Evolutionary conservation across 106 monocot species (phyloP).

Genomic region (Dioscorea zingiberensis): DNA sequence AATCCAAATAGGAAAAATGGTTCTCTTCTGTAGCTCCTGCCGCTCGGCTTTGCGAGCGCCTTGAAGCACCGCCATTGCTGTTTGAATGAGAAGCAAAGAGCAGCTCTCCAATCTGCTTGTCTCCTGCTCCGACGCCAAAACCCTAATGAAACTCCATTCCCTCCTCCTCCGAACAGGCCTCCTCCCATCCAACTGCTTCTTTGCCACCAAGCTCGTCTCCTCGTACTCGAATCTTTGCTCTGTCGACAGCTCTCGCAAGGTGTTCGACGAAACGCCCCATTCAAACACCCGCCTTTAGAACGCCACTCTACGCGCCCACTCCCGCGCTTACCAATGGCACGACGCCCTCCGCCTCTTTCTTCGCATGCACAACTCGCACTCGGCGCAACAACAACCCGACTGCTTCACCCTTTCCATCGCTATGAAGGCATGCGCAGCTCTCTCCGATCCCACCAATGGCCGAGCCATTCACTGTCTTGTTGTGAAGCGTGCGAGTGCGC

Average conservation of each 20-base stretch:
- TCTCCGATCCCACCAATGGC: slow-evolving; percentile 18
- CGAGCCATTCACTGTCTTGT: slow-evolving; percentile 28
- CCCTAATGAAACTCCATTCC: slow-evolving; percentile 23
- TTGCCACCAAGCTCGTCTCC: slow-evolving; percentile 19
- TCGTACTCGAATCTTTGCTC: neutral
- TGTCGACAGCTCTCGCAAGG: slow-evolving; percentile 9
- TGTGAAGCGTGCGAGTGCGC: slow-evolving; percentile 9
- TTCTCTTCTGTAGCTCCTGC: no score
- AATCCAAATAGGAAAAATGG: no score
- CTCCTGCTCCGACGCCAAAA: neutral
- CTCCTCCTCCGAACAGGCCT: slow-evolving; percentile 26
- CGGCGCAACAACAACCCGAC: slow-evolving; percentile 12
- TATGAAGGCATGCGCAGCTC: slow-evolving; percentile 33
- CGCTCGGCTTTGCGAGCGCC: no score
- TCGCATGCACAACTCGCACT: slow-evolving; percentile 10
- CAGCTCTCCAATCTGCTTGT: neutral
- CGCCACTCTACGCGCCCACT: slow-evolving; percentile 44
- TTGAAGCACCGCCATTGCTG: no score
- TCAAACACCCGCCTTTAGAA: slow-evolving; percentile 46
- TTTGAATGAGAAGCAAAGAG: slow-evolving; percentile 16
- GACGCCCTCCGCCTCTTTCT: slow-evolving; percentile 7
- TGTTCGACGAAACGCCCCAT: slow-evolving; percentile 45
- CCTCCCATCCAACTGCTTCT: slow-evolving; percentile 15
- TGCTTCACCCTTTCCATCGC: slow-evolving; percentile 39
- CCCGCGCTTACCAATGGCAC: slow-evolving; percentile 32